Evolutionary conservation across 768 basidiomycete species (phyloP), one percentile per base, ranked within the genome.

Genomic region (Lactifluus volemus): DNA sequence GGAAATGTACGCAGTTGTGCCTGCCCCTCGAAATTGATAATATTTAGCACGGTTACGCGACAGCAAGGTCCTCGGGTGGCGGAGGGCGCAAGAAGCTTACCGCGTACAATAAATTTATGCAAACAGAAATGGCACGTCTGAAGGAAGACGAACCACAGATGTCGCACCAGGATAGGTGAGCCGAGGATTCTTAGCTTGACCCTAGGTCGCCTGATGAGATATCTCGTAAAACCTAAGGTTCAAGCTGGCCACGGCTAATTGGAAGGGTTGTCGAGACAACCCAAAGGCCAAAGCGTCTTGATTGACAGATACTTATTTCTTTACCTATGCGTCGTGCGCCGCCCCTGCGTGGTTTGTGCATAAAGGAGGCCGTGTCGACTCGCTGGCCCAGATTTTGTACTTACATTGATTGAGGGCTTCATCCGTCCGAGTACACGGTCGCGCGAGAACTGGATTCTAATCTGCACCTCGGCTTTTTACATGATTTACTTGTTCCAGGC

Each of bases 31-130:
- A 48, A 25, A 30, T 15, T 3, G 41, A 15, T 30, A 30, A 8
- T 32, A 44, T 19, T 53, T 67, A 59, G 57, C 51, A 65, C 39
- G 61, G 10, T 38, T 55, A 68, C 67, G 64, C 21, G 54, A 48
- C 65, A 81, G 78, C 74, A 70, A 84, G 81, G 70, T 81, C 83
- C 15, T 74, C 80, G 39, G 76, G 78, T 36, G 75, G 74, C 41
- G 73, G 74, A 17, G 78, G 81, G 69, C 81, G 78, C 71, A 88
- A 79, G 71, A 81, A 81, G 71, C 75, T 88, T 50, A 84, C 84
- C 39, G 79, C 81, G 14, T 92, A 87, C 74, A 91, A 91, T 71
- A 87, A 85, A 71, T 92, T 86, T 71, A 77, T 89, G 86, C 83
- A 88, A 78, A 75, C 79, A 21, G 88, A 90, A 71, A 84, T 90